Evolutionary conservation across 1,284 basidiomycete genomes (phyloP).

Genomic region (Cutaneotrichosporon cyanovorans): DNA sequence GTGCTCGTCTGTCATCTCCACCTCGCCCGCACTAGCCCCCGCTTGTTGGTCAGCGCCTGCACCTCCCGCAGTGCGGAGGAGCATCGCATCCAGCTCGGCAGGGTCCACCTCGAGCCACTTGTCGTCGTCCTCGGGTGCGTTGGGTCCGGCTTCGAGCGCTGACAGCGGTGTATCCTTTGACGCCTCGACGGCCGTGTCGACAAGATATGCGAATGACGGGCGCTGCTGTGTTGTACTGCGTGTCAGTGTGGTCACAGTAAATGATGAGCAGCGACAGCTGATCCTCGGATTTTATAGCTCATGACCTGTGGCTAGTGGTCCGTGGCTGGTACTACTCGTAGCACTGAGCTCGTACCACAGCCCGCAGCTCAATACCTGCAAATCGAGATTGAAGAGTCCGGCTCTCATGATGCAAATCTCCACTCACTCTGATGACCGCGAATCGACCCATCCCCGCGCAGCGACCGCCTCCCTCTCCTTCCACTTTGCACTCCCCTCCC

Average conservation of each 20-base stretch:
- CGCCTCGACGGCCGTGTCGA: constrained; percentile 55
- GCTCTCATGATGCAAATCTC: too few species aligned
- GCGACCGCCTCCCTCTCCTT: constrained; percentile 64
- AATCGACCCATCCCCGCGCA: constrained; percentile 57
- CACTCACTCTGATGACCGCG: constrained; percentile 61
- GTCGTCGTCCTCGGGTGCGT: constrained; percentile 34
- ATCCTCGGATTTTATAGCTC: too few species aligned
- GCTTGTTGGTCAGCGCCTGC: constrained; percentile 12
- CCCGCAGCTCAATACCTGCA: too few species aligned
- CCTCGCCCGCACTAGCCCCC: too few species aligned
- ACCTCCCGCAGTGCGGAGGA: constrained; percentile 24
- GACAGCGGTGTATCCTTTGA: constrained; percentile 7
- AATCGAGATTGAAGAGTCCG: neutral
- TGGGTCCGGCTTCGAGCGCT: constrained; percentile 8
- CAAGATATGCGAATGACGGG: constrained; percentile 63
- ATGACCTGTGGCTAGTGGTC: too few species aligned
- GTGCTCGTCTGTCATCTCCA: constrained; percentile 51
- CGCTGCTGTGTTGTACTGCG: constrained; percentile 47
- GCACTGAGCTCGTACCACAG: too few species aligned
- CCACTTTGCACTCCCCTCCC: constrained; percentile 70
- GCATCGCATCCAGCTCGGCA: constrained; percentile 42
- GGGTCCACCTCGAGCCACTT: constrained; percentile 42
- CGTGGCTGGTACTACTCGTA: too few species aligned
- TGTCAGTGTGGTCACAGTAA: constrained; percentile 1
- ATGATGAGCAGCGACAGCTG: too few species aligned